Percentiles rank a stretch among this genome's conserved stretches.
Evolutionary conservation across 2,329 filamentous ascomycete genomes (phyloP).

Genomic region (Aspergillus quadricinctus): DNA sequence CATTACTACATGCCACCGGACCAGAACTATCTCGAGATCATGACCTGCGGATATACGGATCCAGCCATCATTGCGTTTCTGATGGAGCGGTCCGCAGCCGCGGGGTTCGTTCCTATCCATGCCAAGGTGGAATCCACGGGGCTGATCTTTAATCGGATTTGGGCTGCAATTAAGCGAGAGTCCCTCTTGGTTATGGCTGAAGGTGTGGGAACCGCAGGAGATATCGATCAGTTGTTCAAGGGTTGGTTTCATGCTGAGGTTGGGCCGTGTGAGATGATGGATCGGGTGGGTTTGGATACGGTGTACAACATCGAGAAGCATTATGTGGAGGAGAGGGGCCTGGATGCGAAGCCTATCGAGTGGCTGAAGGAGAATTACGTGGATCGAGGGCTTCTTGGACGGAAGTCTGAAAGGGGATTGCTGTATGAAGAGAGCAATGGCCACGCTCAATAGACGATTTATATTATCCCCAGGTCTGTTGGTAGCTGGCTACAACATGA

Average conservation of each 20-base stretch:
- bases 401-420: background rate
- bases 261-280: constrained; percentile 43
- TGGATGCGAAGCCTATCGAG: constrained; percentile 40
- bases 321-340: constrained; percentile 47
- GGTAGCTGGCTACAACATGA: too few species aligned
- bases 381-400: constrained; percentile 44
- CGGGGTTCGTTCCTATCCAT: constrained; percentile 39
- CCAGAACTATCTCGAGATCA: constrained; percentile 47
- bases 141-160: constrained; percentile 54
- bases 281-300: constrained; percentile 49
- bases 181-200: constrained; percentile 47
- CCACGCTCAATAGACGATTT: background rate
- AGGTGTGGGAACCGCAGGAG: constrained; percentile 45
- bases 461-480: background rate
- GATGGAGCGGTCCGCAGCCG: constrained; percentile 34
- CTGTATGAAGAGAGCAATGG: background rate
- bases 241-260: constrained; percentile 30
- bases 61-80: constrained; percentile 45
- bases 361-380: constrained; percentile 45
- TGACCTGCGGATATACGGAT: constrained; percentile 48
- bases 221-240: constrained; percentile 47
- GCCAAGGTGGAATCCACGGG: constrained; percentile 48
- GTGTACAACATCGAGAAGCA: constrained; percentile 51
- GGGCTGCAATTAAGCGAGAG: constrained; percentile 55
- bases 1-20: constrained; percentile 50